Percentiles rank a stretch among this genome's conserved stretches.
phyloP scores from a whole-genome alignment of 306 rosid species.

The Bauhinia variegata region DNA sequence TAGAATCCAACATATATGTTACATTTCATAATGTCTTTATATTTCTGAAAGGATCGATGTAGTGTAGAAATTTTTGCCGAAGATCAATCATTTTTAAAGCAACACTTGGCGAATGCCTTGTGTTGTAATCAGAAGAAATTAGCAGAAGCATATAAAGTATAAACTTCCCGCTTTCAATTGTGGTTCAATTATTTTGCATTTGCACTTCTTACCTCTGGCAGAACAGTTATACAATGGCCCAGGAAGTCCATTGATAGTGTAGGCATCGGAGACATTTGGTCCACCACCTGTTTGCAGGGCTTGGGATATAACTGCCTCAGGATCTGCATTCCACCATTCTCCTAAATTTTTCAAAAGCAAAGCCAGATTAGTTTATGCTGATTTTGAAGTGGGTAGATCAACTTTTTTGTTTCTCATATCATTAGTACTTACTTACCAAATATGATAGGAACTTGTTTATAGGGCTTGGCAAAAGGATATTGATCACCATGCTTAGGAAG shows the following conservation, averaged over 20 bases:
- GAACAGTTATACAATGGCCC: slow-evolving; percentile 76
- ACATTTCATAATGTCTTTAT: too few species aligned
- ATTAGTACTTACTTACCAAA: slow-evolving; percentile 38
- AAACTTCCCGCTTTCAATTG: too few species aligned
- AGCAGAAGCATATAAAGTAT: too few species aligned
- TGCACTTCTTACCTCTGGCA: slow-evolving; percentile 55
- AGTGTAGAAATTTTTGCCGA: too few species aligned
- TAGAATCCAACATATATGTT: neutral
- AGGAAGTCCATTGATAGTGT: slow-evolving; percentile 74
- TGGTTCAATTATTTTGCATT: too few species aligned
- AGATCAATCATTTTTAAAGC: too few species aligned
- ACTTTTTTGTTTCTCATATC: neutral
- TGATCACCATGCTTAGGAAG: slow-evolving; percentile 57
- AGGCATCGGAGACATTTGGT: slow-evolving; percentile 84
- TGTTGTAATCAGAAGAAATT: too few species aligned
- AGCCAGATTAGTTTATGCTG: slow-evolving; percentile 17
- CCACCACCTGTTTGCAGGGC: slow-evolving; percentile 74
- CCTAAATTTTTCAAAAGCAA: slow-evolving; percentile 41
- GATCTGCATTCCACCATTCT: slow-evolving; percentile 79
- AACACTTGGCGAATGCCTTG: too few species aligned
- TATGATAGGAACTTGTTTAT: slow-evolving; percentile 54
- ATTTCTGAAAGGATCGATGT: too few species aligned
- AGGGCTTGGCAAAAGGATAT: slow-evolving; percentile 51
- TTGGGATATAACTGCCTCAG: slow-evolving; percentile 66
- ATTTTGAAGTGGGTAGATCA: neutral